Percentiles rank a stretch among this genome's conserved stretches.
These are phyloP conservation scores for Limonium bicolor DNA, from an alignment of 148 eudicot genomes.

Conservation along the genomic window DNA sequence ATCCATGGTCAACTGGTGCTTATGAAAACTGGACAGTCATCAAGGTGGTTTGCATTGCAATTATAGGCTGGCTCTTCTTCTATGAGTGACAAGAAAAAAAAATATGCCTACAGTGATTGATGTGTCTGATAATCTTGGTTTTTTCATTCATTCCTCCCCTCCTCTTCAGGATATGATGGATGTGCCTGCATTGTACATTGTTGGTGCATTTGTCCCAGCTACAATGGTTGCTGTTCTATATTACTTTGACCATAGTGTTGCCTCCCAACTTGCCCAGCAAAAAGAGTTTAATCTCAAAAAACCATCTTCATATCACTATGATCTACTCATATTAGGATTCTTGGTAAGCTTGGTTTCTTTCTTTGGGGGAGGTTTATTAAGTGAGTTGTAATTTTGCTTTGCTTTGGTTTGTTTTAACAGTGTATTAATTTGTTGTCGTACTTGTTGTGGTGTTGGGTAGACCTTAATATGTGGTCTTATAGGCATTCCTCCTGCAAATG, in stretches of 20 bases:
- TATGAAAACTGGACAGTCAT: constrained; percentile 92
- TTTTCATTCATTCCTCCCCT: background rate
- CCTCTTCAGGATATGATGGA: constrained; percentile 64
- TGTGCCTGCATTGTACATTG: constrained; percentile 69
- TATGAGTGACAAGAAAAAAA: too few relatives aligned
- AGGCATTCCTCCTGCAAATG: constrained; percentile 97
- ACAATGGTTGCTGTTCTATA: constrained; percentile 98
- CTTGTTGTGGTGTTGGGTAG: constrained; percentile 15
- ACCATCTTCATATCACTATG: constrained; percentile 93
- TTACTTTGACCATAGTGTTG: constrained; percentile 98
- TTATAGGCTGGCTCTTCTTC: background rate
- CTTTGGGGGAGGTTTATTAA: too few relatives aligned
- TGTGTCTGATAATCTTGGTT: too few relatives aligned
- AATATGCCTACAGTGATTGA: too few relatives aligned
- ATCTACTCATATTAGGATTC: constrained; percentile 87
- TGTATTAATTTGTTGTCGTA: background rate
- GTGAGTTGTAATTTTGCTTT: background rate
- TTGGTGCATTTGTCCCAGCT: constrained; percentile 96
- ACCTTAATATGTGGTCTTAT: constrained; percentile 77
- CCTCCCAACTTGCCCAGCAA: constrained; percentile 97
- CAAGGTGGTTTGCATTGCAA: constrained; percentile 32
- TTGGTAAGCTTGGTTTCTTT: constrained; percentile 36
- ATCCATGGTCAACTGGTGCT: constrained; percentile 99
- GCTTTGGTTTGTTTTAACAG: background rate
- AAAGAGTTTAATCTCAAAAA: constrained; percentile 89